phyloP scores from a whole-genome alignment of 1,139 yeast genomes.

The Kluyveromyces marxianus region DNA sequence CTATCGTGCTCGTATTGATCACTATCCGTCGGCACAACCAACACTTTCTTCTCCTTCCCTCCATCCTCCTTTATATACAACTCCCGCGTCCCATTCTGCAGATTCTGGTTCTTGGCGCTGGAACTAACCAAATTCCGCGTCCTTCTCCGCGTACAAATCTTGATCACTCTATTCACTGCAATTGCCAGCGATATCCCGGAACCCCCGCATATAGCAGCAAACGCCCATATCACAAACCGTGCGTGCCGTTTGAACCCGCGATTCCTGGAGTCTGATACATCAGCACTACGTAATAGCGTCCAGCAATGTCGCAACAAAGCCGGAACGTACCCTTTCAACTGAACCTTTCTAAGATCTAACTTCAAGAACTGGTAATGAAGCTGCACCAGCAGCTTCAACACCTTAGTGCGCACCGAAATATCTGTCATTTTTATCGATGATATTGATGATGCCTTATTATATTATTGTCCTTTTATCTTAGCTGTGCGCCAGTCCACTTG shows the following conservation, averaged over 20 bases:
- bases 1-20: slow-evolving; percentile 36
- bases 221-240: slow-evolving; percentile 14
- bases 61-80: slow-evolving; percentile 40
- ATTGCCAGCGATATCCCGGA: not conserved
- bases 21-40: slow-evolving; percentile 34
- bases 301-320: slow-evolving; percentile 19
- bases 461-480: not conserved
- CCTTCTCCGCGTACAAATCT: slow-evolving; percentile 7
- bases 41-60: slow-evolving; percentile 28
- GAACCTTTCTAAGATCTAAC: slow-evolving; percentile 15
- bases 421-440: not conserved
- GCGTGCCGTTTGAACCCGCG: slow-evolving; percentile 16
- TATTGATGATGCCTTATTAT: not conserved
- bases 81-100: slow-evolving; percentile 53
- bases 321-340: slow-evolving; percentile 12
- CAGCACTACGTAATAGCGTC: slow-evolving; percentile 16
- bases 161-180: slow-evolving; percentile 10
- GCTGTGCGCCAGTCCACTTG: not conserved
- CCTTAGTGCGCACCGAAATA: slow-evolving; percentile 6
- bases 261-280: slow-evolving; percentile 11
- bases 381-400: slow-evolving; percentile 5
- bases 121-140: slow-evolving; percentile 14
- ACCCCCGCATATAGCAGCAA: not conserved
- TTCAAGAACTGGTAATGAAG: slow-evolving; percentile 12
- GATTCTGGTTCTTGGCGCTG: slow-evolving; percentile 24